These are phyloP conservation scores for Flaveria floridana DNA, from an alignment of 140 eudicot species.

Conservation along the genomic window DNA sequence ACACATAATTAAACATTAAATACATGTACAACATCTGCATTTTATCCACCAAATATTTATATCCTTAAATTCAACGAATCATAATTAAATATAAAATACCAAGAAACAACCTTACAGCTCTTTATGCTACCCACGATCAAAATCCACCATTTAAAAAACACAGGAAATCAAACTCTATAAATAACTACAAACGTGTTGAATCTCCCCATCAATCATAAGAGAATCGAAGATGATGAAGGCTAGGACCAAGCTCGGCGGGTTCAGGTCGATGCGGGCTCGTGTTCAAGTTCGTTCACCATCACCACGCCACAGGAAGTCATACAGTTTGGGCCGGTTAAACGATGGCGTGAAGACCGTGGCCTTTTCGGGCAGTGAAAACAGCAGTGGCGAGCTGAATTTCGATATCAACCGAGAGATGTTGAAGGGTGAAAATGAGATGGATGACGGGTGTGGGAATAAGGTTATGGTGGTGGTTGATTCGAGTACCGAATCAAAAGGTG, in stretches of 20 bases:
- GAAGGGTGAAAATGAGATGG: slow-evolving; percentile 19
- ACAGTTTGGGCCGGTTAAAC: slow-evolving; percentile 38
- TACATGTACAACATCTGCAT: slow-evolving; percentile 29
- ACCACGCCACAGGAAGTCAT: slow-evolving; percentile 41
- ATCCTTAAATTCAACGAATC: slow-evolving; percentile 31
- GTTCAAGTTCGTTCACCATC: slow-evolving; percentile 56
- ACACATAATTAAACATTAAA: slow-evolving; percentile 28
- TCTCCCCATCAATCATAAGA: slow-evolving; percentile 4
- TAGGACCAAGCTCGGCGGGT: slow-evolving; percentile 38
- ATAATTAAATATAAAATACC: slow-evolving; percentile 18
- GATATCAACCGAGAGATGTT: slow-evolving; percentile 37
- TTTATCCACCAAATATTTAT: slow-evolving; percentile 23
- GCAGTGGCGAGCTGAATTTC: slow-evolving; percentile 37
- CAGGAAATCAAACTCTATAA: background rate
- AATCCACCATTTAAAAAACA: slow-evolving; percentile 13
- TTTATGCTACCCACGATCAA: slow-evolving; percentile 41
- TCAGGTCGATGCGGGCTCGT: slow-evolving; percentile 40
- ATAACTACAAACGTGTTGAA: slow-evolving; percentile 28
- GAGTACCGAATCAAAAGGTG: slow-evolving; percentile 52
- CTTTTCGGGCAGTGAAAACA: slow-evolving; percentile 37
- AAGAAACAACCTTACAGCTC: slow-evolving; percentile 30
- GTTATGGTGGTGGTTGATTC: slow-evolving; percentile 85
- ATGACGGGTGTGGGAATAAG: slow-evolving; percentile 51
- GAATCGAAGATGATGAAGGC: slow-evolving; percentile 36
- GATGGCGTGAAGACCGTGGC: slow-evolving; percentile 32